These are phyloP conservation scores for Colletotrichum liriopes DNA, from an alignment of 2,329 filamentous ascomycete genomes.

Conservation along the genomic window DNA sequence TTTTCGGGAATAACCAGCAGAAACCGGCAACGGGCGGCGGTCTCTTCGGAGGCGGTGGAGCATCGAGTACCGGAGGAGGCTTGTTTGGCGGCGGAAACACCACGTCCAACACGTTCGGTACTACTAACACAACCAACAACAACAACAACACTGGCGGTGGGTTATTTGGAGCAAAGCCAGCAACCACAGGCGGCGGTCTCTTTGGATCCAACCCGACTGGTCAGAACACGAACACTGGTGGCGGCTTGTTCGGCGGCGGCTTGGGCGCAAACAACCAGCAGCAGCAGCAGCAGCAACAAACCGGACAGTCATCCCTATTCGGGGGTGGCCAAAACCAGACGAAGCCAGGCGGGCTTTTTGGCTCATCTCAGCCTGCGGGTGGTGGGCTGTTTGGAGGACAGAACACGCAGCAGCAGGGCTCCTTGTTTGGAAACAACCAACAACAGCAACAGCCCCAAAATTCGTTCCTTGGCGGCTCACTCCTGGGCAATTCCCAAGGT, in stretches of 20 bases:
- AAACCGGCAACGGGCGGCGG: slow-evolving; percentile 43
- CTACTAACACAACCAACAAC: slow-evolving; percentile 56
- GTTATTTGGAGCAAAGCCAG: slow-evolving; percentile 60
- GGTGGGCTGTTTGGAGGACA: slow-evolving; percentile 70
- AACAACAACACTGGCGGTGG: slow-evolving; percentile 53
- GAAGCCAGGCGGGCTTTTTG: slow-evolving; percentile 71
- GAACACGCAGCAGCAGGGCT: slow-evolving; percentile 61
- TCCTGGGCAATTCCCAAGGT: slow-evolving; percentile 72
- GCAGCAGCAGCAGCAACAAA: slow-evolving; percentile 56
- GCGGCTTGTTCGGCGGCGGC: slow-evolving; percentile 70
- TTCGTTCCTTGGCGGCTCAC: slow-evolving; percentile 64
- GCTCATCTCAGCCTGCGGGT: slow-evolving; percentile 59
- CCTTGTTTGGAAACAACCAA: slow-evolving; percentile 64
- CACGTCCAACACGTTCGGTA: slow-evolving; percentile 56
- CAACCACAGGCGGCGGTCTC: slow-evolving; percentile 60
- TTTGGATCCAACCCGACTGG: slow-evolving; percentile 58
- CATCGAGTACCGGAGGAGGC: slow-evolving; percentile 55
- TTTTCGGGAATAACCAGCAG: slow-evolving; percentile 48
- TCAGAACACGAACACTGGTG: slow-evolving; percentile 51
- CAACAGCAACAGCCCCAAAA: slow-evolving; percentile 64
- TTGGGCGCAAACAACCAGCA: slow-evolving; percentile 51
- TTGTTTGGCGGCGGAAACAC: slow-evolving; percentile 57
- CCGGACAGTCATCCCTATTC: slow-evolving; percentile 63
- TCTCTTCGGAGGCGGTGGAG: slow-evolving; percentile 44
- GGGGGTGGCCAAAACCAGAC: slow-evolving; percentile 68